phyloP scores from a whole-genome alignment of 352 stramenopile genomes.

The Globisporangium abappressorium region DNA sequence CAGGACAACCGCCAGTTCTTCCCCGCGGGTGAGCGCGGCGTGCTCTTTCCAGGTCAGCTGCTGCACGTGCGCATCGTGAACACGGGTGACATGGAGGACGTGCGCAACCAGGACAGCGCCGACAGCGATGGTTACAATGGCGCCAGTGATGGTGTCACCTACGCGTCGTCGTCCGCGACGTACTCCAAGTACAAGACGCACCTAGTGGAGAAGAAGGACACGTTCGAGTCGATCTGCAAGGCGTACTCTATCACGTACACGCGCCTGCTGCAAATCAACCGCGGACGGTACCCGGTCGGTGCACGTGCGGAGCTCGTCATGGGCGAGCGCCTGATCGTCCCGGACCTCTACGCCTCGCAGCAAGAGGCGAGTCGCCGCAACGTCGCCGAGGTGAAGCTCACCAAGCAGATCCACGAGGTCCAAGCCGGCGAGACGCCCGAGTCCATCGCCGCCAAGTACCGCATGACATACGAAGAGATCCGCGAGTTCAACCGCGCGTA shows the following conservation, averaged over 20 bases:
- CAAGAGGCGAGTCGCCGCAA: conserved; percentile 57
- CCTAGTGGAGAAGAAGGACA: conserved; percentile 41
- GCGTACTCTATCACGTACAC: conserved; percentile 65
- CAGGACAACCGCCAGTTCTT: conserved; percentile 83
- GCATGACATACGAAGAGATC: conserved; percentile 85
- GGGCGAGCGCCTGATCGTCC: conserved; percentile 73
- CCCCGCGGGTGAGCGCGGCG: conserved; percentile 65
- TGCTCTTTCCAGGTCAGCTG: conserved; percentile 64
- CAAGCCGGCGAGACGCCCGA: conserved; percentile 70
- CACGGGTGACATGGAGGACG: conserved; percentile 60
- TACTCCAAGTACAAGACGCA: conserved; percentile 77
- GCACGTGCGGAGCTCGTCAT: conserved; percentile 54
- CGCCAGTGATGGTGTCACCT: conserved; percentile 12
- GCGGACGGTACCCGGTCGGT: conserved; percentile 62
- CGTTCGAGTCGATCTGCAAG: conserved; percentile 72
- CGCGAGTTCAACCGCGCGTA: conserved; percentile 84
- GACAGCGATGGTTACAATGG: background rate
- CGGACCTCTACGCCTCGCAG: conserved; percentile 53
- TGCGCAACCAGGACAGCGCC: background rate
- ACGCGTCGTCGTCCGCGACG: conserved; percentile 36
- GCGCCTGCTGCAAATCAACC: conserved; percentile 77
- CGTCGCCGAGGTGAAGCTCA: conserved; percentile 79
- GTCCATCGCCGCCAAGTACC: conserved; percentile 50
- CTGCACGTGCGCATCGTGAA: conserved; percentile 79
- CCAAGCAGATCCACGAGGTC: conserved; percentile 86